Conservation (phyloP, 2,329 filamentous ascomycete species). For the Clonostachys byssicola region DNA sequence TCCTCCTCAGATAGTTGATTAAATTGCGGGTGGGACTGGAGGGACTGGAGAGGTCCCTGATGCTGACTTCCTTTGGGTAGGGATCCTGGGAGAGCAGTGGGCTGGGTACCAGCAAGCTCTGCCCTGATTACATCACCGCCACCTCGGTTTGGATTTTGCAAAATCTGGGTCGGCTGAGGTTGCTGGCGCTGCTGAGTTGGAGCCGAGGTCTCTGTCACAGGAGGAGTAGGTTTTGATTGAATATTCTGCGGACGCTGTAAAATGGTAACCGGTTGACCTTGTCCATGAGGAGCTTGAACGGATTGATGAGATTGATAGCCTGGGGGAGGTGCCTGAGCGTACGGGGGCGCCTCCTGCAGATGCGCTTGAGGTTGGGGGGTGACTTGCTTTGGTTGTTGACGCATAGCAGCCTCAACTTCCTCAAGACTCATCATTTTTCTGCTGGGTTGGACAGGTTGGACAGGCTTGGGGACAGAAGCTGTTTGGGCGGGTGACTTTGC, state of each 20-base stretch:
- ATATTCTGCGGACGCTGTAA: slow-evolving; percentile 47
- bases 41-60: slow-evolving; percentile 42
- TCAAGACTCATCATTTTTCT: slow-evolving; percentile 90
- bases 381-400: slow-evolving; percentile 58
- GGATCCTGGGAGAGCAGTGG: slow-evolving; percentile 2
- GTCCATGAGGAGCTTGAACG: slow-evolving; percentile 17
- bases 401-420: slow-evolving; percentile 93
- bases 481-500: slow-evolving; percentile 31
- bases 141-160: slow-evolving; percentile 73
- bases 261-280: slow-evolving; percentile 49
- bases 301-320: slow-evolving; percentile 8
- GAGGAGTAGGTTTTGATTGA: slow-evolving; percentile 22
- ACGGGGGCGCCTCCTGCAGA: slow-evolving; percentile 20
- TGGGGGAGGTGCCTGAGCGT: slow-evolving; percentile 12
- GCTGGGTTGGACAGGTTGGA: slow-evolving; percentile 16
- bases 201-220: slow-evolving; percentile 14
- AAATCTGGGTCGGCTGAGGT: slow-evolving; percentile 64
- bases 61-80: slow-evolving; percentile 24
- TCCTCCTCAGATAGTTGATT: slow-evolving; percentile 79
- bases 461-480: slow-evolving; percentile 17
- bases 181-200: slow-evolving; percentile 26
- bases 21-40: slow-evolving; percentile 36
- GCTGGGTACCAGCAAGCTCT: slow-evolving; percentile 26
- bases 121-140: slow-evolving; percentile 39
- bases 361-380: slow-evolving; percentile 21